Base-by-base conservation (phyloP, 768 basidiomycete genomes). In the Favolaschia claudopus region DNA sequence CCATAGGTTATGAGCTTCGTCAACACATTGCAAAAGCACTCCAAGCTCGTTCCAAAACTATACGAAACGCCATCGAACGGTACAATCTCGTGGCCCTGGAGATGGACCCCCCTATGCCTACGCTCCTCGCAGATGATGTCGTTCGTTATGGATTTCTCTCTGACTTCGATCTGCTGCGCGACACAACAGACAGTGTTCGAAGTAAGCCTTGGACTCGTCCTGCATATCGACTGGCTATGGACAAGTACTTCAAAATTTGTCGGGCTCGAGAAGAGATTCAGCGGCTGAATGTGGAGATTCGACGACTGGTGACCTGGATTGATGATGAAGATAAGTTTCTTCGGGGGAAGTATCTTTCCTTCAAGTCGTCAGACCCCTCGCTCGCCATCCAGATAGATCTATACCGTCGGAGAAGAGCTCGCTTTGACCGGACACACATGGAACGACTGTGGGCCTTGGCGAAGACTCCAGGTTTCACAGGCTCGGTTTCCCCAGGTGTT, bases 241-340 rank as follows among this genome's bases (percentile, higher is more conserved):
- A 66, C 25, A 19, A 28, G 12, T 58, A 63, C 46, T 65, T 65
- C 60, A 66, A 67, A 40, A 54, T 61, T 5, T 22, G 38, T 0
- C 58, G 63, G 4, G 67, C 72, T 1, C 13, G 32, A 12, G 72
- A 74, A 49, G 72, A 72, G 36, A 64, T 73, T 10, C 20, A 36
- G 1, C 53, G 62, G 1, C 55, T 68, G 12, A 65, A 72, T 37
- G 46, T 72, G 14, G 69, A 74, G 51, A 62, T 74, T 13, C 52
- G 24, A 0, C 47, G 62, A 2, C 22, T 72, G 0, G 29, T 50
- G 2, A 69, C 61, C 0, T 69, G 49, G 28, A 58, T 71, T 7
- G 17, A 29, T 8, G 69, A 69, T 27, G 62, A 70, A 28, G 12
- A 39, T 19, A 12, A 9, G 27, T 7, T 24, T 2, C 55, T 58